Evolutionary conservation across 495 filamentous ascomycete genomes (phyloP).

Genomic region (Tuber microsphaerosporum): DNA sequence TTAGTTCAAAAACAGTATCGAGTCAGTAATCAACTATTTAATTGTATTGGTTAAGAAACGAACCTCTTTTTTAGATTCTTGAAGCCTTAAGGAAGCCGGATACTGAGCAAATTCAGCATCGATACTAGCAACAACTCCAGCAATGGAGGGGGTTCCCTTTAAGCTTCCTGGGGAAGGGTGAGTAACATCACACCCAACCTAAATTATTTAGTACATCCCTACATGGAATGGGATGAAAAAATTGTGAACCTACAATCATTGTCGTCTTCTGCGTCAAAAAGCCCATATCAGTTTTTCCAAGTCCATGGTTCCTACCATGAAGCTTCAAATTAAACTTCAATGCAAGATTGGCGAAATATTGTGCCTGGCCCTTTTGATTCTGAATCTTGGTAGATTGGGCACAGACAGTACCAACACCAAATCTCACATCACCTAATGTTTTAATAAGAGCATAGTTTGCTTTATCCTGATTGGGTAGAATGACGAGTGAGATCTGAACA

Average conservation of each 20-base stretch:
- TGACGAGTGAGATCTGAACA: constrained; percentile 50
- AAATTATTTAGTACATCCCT: constrained; percentile 6
- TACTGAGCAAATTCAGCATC: constrained; percentile 60
- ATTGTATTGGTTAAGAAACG: background rate
- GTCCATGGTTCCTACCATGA: constrained; percentile 66
- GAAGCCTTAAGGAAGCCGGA: constrained; percentile 57
- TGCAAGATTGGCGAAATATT: constrained; percentile 40
- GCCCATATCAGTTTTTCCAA: constrained; percentile 49
- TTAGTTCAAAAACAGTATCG: background rate
- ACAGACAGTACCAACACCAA: constrained; percentile 38
- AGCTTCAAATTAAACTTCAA: constrained; percentile 69
- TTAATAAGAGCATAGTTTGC: constrained; percentile 38
- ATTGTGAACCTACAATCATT: constrained; percentile 53
- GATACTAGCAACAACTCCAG: constrained; percentile 64
- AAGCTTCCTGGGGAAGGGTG: constrained; percentile 70
- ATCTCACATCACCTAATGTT: constrained; percentile 35
- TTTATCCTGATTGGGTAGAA: constrained; percentile 32
- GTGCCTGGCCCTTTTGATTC: constrained; percentile 24
- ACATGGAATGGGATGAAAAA: background rate
- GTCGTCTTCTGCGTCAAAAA: constrained; percentile 59
- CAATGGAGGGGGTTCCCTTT: constrained; percentile 59
- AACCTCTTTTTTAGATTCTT: constrained; percentile 50
- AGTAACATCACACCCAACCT: constrained; percentile 76
- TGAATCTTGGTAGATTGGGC: constrained; percentile 31
- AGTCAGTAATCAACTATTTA: background rate